phyloP scores from a whole-genome alignment of 352 stramenopile species.

The Peronospora destructor region DNA sequence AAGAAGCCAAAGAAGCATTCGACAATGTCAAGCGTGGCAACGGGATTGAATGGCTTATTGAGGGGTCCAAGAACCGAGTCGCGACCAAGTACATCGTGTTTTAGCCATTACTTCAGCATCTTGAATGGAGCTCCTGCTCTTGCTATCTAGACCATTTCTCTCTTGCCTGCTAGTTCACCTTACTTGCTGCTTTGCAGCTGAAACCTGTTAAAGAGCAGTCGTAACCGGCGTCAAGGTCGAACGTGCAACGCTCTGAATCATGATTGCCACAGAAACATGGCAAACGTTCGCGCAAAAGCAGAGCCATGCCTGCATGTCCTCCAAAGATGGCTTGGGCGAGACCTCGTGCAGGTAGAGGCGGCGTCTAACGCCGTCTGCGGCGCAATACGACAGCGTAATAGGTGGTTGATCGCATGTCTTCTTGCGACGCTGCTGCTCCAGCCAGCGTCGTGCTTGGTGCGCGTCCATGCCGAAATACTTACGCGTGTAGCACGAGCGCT shows the following conservation, averaged over 20 bases:
- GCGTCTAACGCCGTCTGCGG: constrained; percentile 22
- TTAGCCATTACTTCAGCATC: constrained; percentile 5
- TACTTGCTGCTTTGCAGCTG: constrained; percentile 13
- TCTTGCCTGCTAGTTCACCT: neutral
- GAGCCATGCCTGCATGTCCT: constrained; percentile 41
- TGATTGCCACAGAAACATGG: constrained; percentile 41
- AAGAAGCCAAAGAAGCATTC: constrained; percentile 24
- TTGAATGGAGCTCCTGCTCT: constrained; percentile 10
- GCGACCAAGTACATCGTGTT: neutral
- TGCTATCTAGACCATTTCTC: neutral
- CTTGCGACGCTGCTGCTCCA: constrained; percentile 27
- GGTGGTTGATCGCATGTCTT: constrained; percentile 17
- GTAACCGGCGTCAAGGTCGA: constrained; percentile 4
- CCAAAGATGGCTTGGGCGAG: constrained; percentile 7
- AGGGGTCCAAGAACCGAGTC: constrained; percentile 22
- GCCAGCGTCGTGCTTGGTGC: constrained; percentile 23
- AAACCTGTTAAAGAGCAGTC: constrained; percentile 3
- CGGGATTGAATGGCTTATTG: constrained; percentile 34
- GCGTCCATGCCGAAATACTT: constrained; percentile 32
- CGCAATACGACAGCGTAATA: constrained; percentile 42
- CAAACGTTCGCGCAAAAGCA: constrained; percentile 64
- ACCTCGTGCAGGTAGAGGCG: constrained; percentile 14
- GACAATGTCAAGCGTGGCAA: constrained; percentile 28
- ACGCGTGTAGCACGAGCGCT: constrained; percentile 26
- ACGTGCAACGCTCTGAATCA: constrained; percentile 6